Evolutionary conservation across 768 basidiomycete species (phyloP).

Genomic region (Panaeolus papilionaceus): DNA sequence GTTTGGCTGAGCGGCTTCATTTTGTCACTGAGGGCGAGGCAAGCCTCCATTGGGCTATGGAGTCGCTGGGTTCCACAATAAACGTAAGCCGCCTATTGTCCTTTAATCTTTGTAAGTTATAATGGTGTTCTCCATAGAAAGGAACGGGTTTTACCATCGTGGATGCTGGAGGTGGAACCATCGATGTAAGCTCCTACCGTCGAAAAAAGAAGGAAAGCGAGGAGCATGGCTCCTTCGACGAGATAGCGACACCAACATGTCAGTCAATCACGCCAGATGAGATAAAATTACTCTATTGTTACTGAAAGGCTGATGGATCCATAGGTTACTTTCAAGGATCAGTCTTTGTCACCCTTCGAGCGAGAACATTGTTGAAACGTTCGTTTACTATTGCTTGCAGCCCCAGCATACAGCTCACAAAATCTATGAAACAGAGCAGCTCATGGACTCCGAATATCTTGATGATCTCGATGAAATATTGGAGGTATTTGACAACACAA

Average conservation of each 20-base stretch:
- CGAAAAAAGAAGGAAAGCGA: constrained; percentile 26
- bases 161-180: constrained; percentile 65
- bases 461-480: constrained; percentile 9
- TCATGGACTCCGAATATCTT: constrained; percentile 14
- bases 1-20: constrained; percentile 47
- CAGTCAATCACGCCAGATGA: constrained; percentile 16
- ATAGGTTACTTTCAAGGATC: constrained; percentile 20
- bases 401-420: no score
- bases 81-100: no score
- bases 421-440: not conserved
- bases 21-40: constrained; percentile 68
- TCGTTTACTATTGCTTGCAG: not conserved
- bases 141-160: constrained; percentile 55
- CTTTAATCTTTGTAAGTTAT: no score
- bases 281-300: no score
- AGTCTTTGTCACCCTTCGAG: constrained; percentile 21
- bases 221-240: no score
- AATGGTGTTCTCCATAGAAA: no score
- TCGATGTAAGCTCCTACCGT: constrained; percentile 62
- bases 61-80: constrained; percentile 42
- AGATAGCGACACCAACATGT: constrained; percentile 51
- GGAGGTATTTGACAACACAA: constrained; percentile 19
- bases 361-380: constrained; percentile 17
- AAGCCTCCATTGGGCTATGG: constrained; percentile 57
- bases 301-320: no score